Conservation (phyloP, 2,329 filamentous ascomycete species). For the Alternaria hordeiaustralica region DNA sequence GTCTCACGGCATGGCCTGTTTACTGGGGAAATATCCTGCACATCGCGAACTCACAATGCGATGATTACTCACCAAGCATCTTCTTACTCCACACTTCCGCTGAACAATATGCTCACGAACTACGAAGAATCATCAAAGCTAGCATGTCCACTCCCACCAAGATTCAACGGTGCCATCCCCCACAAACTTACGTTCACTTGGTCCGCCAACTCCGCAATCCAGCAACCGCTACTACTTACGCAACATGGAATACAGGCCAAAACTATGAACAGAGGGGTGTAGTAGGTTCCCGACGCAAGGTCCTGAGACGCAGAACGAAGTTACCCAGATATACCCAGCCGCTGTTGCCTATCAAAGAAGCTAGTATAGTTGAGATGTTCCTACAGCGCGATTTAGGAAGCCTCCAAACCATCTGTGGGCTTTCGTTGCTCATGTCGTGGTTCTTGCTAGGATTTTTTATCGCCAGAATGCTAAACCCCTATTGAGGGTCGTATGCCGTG, state of each 20-base stretch:
- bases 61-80: neutral
- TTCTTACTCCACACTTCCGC: neutral
- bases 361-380: neutral
- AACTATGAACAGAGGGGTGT: rapidly evolving
- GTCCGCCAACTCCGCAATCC: neutral
- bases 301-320: neutral
- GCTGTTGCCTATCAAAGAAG: neutral
- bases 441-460: neutral
- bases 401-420: neutral
- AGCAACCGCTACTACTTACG: neutral
- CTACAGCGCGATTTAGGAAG: neutral
- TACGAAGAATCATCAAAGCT: rapidly evolving
- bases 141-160: neutral
- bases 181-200: neutral
- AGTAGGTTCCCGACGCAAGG: neutral
- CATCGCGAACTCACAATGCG: neutral
- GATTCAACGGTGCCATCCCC: neutral
- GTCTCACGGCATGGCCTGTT: neutral
- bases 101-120: neutral
- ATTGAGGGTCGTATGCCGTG: neutral
- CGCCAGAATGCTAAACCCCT: neutral
- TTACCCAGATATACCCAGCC: neutral
- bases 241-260: neutral
- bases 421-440: neutral
- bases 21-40: neutral